Percentiles rank a stretch among this genome's conserved stretches.
Conservation (phyloP, 1,284 basidiomycete genomes). For the Phlebopus sp. region DNA sequence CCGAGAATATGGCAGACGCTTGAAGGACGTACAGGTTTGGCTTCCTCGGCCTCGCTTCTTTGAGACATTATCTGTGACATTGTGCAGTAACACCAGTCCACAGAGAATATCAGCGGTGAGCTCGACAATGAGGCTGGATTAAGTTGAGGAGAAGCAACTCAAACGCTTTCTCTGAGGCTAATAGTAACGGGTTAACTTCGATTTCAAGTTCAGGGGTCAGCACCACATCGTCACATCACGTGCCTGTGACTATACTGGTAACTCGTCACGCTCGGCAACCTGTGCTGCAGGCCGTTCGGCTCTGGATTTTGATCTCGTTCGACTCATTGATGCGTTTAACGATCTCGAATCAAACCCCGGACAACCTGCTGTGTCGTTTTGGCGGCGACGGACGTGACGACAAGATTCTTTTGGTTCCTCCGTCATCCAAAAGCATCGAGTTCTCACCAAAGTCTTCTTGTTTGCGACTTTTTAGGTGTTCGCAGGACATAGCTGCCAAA, state of each 20-base stretch:
- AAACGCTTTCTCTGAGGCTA: no score
- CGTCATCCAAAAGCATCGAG: conserved; percentile 23
- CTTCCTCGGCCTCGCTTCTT: conserved; percentile 22
- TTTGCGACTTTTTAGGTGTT: conserved; percentile 16
- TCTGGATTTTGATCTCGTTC: background rate
- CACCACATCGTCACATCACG: no score
- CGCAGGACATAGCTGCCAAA: conserved; percentile 12
- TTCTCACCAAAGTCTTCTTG: conserved; percentile 16
- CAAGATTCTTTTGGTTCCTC: conserved; percentile 22
- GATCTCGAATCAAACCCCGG: conserved; percentile 46
- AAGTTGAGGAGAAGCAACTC: no score
- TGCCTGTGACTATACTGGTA: no score
- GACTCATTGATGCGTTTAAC: conserved; percentile 37
- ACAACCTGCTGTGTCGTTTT: conserved; percentile 30
- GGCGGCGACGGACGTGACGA: conserved; percentile 7
- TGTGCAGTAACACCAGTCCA: no score
- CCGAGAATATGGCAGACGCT: background rate
- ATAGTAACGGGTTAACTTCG: no score
- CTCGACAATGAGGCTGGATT: no score
- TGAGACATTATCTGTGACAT: conserved; percentile 23
- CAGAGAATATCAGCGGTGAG: no score
- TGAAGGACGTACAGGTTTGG: conserved; percentile 18
- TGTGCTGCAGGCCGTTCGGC: no score
- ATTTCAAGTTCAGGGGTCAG: no score
- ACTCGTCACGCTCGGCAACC: no score